A percentile compares a stretch with the other conserved stretches of the same genome.
These are phyloP conservation scores for Pyrenula massariospora DNA, from an alignment of 495 filamentous ascomycete genomes.

Conservation along the genomic window DNA sequence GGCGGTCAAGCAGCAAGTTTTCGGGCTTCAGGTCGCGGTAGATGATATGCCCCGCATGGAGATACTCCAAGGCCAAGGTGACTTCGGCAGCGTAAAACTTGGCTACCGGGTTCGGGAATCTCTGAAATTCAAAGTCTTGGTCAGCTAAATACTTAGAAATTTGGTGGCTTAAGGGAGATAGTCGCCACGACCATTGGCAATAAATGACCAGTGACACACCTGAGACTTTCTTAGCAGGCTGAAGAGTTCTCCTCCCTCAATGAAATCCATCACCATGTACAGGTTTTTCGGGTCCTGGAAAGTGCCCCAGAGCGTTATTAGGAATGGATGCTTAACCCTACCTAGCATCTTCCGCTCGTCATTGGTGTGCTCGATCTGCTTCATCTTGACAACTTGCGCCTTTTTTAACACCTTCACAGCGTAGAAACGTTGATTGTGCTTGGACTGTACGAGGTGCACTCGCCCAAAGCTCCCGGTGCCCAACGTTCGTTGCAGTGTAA, in stretches of 20 bases:
- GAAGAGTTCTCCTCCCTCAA: conserved; percentile 97
- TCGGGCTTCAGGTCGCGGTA: conserved; percentile 97
- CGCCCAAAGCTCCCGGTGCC: conserved; percentile 95
- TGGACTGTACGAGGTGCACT: conserved; percentile 91
- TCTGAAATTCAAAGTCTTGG: conserved; percentile 39
- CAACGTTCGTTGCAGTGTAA: conserved; percentile 75
- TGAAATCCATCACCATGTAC: conserved; percentile 99
- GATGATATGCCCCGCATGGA: conserved; percentile 91
- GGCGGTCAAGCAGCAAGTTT: conserved; percentile 86
- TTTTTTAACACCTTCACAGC: conserved; percentile 98
- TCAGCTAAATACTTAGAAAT: neutral
- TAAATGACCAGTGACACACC: conserved; percentile 46
- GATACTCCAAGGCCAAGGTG: conserved; percentile 86
- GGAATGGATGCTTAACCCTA: conserved; percentile 90
- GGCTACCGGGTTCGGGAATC: conserved; percentile 96
- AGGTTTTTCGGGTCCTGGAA: conserved; percentile 92
- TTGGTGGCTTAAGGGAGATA: neutral
- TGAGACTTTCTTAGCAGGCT: conserved; percentile 91
- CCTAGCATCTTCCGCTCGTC: conserved; percentile 92
- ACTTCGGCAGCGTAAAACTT: conserved; percentile 99
- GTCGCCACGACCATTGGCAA: conserved; percentile 1
- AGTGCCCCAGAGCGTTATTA: conserved; percentile 96
- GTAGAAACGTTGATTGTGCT: conserved; percentile 94
- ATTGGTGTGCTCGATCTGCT: conserved; percentile 98
- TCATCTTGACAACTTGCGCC: conserved; percentile 98